Conservation (phyloP, 2,329 filamentous ascomycete genomes). For the Colletotrichum higginsianum region DNA sequence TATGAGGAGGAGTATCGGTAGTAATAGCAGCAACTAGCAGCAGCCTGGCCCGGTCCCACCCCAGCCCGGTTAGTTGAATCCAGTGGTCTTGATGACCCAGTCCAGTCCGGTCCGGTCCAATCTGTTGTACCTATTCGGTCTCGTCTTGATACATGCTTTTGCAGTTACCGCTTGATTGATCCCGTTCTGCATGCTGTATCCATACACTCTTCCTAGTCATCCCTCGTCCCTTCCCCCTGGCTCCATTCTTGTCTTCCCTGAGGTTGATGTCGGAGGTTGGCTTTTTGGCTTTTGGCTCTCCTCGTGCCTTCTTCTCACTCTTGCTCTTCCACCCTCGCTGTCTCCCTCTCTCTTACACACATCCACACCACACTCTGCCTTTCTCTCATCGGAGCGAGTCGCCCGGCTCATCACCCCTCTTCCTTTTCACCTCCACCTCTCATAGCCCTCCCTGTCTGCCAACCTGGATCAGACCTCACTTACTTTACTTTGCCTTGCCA, state of each 20-base stretch:
- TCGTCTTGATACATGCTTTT: constrained; percentile 18
- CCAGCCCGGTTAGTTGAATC: constrained; percentile 2
- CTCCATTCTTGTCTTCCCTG: constrained; percentile 22
- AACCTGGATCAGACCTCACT: neutral
- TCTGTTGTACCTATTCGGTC: constrained; percentile 10
- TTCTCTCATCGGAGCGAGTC: neutral
- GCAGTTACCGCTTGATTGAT: constrained; percentile 3
- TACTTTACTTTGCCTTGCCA: neutral
- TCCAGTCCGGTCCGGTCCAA: constrained; percentile 2
- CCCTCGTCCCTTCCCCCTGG: neutral
- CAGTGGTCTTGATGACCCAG: constrained; percentile 7
- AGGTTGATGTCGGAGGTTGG: constrained; percentile 15
- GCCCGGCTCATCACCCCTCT: neutral
- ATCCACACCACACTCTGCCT: neutral
- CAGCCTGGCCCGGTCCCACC: constrained; percentile 15
- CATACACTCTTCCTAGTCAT: constrained; percentile 16
- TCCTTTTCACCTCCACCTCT: neutral
- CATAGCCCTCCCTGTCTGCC: neutral
- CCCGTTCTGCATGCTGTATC: constrained; percentile 22
- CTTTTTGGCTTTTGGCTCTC: neutral
- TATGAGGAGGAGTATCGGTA: neutral
- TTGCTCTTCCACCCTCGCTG: neutral
- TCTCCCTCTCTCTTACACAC: neutral
- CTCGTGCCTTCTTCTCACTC: neutral
- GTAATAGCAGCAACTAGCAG: constrained; percentile 16